These are phyloP conservation scores for Meredithiella fracta DNA, from an alignment of 2,329 filamentous ascomycete genomes.

Conservation along the genomic window DNA sequence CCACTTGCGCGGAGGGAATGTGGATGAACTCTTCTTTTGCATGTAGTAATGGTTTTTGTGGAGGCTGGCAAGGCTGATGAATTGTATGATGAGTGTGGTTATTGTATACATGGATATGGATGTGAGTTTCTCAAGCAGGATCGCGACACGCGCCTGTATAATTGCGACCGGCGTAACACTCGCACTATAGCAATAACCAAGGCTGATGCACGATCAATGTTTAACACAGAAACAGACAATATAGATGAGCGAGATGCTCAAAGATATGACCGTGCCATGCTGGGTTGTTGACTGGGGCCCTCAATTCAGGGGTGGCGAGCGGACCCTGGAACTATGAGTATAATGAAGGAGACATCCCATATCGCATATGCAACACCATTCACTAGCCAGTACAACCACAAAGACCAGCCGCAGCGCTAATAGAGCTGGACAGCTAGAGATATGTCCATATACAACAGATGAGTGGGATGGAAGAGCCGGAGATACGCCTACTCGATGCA, in stretches of 20 bases:
- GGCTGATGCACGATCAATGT: neutral
- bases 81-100: no score
- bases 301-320: conserved; percentile 4
- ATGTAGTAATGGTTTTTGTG: neutral
- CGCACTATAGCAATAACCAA: neutral
- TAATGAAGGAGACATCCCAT: no score
- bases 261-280: conserved; percentile 11
- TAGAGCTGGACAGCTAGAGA: neutral
- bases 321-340: neutral
- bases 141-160: neutral
- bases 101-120: no score
- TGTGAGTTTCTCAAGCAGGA: neutral
- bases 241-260: conserved; percentile 1
- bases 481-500: no score
- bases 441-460: neutral
- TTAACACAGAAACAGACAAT: neutral
- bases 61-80: neutral
- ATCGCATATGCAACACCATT: neutral
- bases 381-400: neutral
- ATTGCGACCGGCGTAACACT: neutral
- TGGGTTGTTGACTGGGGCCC: conserved; percentile 7
- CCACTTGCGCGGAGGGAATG: no score
- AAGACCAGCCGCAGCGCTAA: neutral
- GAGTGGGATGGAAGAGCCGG: neutral
- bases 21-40: no score